Evolutionary conservation across 2,329 filamentous ascomycete genomes (phyloP).

Genomic region (Zopfia rhizophila): DNA sequence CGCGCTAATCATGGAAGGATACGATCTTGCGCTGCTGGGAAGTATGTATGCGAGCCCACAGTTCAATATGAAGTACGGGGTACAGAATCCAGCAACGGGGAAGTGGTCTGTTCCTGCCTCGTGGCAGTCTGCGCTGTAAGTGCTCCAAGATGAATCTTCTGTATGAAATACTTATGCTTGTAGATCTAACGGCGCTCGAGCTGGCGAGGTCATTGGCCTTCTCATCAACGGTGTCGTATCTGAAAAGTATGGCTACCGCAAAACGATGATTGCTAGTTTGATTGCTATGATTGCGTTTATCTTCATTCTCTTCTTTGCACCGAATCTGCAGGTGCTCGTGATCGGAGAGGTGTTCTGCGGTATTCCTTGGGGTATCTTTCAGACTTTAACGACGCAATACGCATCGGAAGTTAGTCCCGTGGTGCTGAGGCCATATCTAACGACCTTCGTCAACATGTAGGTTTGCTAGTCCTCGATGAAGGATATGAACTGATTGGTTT

Average conservation of each 20-base stretch:
- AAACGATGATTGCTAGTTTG: conserved; percentile 55
- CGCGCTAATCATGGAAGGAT: conserved; percentile 89
- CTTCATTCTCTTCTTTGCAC: conserved; percentile 58
- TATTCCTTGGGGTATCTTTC: conserved; percentile 58
- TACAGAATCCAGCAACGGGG: conserved; percentile 43
- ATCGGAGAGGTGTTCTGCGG: conserved; percentile 58
- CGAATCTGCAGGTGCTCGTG: conserved; percentile 53
- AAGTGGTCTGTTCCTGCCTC: conserved; percentile 52
- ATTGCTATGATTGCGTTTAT: conserved; percentile 53
- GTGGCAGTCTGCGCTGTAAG: conserved; percentile 57
- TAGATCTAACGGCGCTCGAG: conserved; percentile 55
- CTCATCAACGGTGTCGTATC: conserved; percentile 56
- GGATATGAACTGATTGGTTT: background rate
- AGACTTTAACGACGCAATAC: conserved; percentile 58
- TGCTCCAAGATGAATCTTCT: background rate
- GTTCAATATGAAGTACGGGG: conserved; percentile 57
- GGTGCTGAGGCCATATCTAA: conserved; percentile 65
- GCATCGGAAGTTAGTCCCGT: conserved; percentile 73
- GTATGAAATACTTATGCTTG: conserved; percentile 1
- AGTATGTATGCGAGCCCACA: conserved; percentile 71
- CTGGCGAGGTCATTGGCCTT: conserved; percentile 56
- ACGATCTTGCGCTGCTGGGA: conserved; percentile 81
- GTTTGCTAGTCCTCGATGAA: background rate
- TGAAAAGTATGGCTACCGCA: conserved; percentile 56
- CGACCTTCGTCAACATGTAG: conserved; percentile 74